Percentiles rank a stretch among this genome's conserved stretches.
These are phyloP conservation scores for Pichia kudriavzevii DNA, from an alignment of 1,139 yeast species.

Conservation along the genomic window DNA sequence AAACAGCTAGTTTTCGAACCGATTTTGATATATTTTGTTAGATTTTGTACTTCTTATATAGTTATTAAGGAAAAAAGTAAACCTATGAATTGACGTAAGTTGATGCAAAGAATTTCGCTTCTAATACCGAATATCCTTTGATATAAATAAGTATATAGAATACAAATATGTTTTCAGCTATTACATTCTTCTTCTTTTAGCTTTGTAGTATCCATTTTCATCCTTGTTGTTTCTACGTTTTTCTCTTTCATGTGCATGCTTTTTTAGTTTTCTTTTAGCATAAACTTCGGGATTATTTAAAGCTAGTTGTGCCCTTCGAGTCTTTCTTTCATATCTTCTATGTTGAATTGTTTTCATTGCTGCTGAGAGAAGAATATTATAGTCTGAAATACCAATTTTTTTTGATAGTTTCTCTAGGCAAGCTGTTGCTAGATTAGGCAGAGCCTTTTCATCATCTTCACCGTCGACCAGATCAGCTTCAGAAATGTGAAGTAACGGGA, in stretches of 20 bases:
- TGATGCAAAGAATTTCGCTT: background rate
- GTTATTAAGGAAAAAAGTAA: background rate
- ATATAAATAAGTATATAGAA: background rate
- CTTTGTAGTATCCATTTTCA: conserved; percentile 66
- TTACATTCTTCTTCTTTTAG: conserved; percentile 39
- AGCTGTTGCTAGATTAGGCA: conserved; percentile 56
- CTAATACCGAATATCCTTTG: background rate
- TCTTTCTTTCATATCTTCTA: conserved; percentile 68
- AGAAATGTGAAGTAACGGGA: conserved; percentile 53
- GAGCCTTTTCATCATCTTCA: conserved; percentile 35
- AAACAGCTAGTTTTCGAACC: no score
- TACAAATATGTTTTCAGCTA: background rate
- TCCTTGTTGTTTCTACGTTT: conserved; percentile 70
- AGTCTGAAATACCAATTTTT: conserved; percentile 68
- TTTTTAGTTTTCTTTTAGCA: conserved; percentile 68
- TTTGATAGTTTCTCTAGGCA: conserved; percentile 61
- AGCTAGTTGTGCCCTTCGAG: conserved; percentile 70
- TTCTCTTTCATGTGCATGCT: conserved; percentile 68
- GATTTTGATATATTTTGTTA: no score
- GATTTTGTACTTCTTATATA: no score
- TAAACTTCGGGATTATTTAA: conserved; percentile 74
- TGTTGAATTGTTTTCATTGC: conserved; percentile 54
- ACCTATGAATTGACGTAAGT: background rate
- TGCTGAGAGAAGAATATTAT: conserved; percentile 52
- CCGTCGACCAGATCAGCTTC: conserved; percentile 39